Base-by-base conservation (phyloP, 805 yeast genomes). In the Candida coquimbonensis region DNA sequence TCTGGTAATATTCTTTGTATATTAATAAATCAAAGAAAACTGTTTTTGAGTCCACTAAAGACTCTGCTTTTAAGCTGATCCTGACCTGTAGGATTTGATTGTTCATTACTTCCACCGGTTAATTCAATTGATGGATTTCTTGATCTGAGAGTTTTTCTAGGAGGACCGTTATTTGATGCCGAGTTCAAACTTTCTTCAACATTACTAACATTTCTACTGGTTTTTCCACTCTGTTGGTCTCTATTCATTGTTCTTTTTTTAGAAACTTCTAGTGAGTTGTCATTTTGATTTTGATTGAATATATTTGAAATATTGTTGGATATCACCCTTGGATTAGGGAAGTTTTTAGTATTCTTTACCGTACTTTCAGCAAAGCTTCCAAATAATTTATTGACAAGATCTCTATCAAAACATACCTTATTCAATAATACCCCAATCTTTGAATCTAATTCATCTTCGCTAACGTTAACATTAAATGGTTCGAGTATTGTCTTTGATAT, bases 71-170 rank as follows among this genome's bases (percentile, higher is more conserved):
- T 9, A 2, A 11, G 13, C 7, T 29, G 14, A 11, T 29, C 31
- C 13, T 27, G 12, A 27, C 12, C 4, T 27, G 29, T 27, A 27
- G 29, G 12, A 27, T 27, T 9, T 27, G 12, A 9, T 27, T 9
- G 19, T 31, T 39, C 39, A 6, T 35, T 31, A 27, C 39, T 42
- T 11, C 37, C 34, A 9, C 14, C 34, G 9, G 29, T 17, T 6
- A 45, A 41, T 27, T 45, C 48, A 14, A 12, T 19, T 19, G 48
- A 45, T 13, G 27, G 38, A 42, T 45, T 38, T 29, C 48, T 41
- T 6, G 48, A 45, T 19, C n/a, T 32, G 12, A 40, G 26, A n/a
- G 25, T 40, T 2, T 11, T 31, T 16, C 32, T 44, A 7, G 40
- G 14, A 14, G 38, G 26, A n/a, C 38, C 36, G 26, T 37, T 21